Percentiles rank a stretch among this genome's conserved stretches.
Conservation (phyloP, 352 stramenopile genomes). For the Thraustochytrium striatum region DNA sequence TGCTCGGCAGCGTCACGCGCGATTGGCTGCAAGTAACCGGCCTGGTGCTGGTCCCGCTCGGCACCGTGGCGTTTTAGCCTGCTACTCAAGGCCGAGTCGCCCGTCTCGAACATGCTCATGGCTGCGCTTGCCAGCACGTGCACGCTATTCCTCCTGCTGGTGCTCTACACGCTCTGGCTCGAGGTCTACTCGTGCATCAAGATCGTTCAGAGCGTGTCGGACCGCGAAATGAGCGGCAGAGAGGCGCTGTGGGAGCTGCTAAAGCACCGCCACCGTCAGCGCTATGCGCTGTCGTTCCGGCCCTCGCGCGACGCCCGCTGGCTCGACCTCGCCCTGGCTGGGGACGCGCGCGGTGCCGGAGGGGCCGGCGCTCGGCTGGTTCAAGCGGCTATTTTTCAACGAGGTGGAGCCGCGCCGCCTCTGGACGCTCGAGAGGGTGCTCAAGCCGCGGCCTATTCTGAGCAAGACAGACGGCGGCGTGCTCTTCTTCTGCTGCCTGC, state of each 20-base stretch:
- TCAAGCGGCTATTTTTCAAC: not conserved
- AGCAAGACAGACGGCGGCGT: not conserved
- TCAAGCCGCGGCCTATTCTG: constrained; percentile 39
- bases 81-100: not conserved
- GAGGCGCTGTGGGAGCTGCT: constrained; percentile 14
- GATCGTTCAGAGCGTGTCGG: constrained; percentile 11
- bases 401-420: not conserved
- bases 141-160: constrained; percentile 12
- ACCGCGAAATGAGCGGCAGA: not conserved
- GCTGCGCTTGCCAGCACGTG: constrained; percentile 25
- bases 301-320: not conserved
- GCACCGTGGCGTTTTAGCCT: constrained; percentile 43
- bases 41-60: constrained; percentile 21
- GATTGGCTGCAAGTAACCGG: constrained; percentile 31
- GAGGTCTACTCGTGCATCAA: constrained; percentile 37
- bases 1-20: not conserved
- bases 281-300: constrained; percentile 8
- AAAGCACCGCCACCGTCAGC: not conserved
- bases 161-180: constrained; percentile 35
- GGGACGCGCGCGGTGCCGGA: not conserved
- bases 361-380: not conserved
- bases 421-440: constrained; percentile 33
- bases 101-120: constrained; percentile 21
- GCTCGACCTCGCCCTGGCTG: not conserved
- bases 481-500: constrained; percentile 40